Evolutionary conservation across 768 basidiomycete genomes (phyloP).

Genomic region (Leucogyrophana mollusca): DNA sequence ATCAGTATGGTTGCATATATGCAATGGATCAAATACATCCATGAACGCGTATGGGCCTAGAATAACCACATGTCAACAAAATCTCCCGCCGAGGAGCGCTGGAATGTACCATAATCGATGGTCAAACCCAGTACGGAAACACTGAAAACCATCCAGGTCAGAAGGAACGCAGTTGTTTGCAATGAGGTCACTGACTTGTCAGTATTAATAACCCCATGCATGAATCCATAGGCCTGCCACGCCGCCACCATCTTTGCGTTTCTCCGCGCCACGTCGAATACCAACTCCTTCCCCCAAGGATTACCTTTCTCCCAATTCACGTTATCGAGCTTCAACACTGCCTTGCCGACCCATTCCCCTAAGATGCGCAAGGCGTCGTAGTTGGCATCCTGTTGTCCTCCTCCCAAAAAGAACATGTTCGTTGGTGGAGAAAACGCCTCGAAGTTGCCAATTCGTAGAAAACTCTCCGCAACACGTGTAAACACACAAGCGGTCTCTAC

Average conservation of each 20-base stretch:
- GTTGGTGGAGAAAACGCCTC: slow-evolving; percentile 79
- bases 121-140: slow-evolving; percentile 75
- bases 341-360: slow-evolving; percentile 68
- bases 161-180: background rate
- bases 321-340: slow-evolving; percentile 50
- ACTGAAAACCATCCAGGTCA: slow-evolving; percentile 33
- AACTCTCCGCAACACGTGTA: slow-evolving; percentile 84
- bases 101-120: slow-evolving; percentile 64
- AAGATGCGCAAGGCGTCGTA: slow-evolving; percentile 73
- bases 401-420: slow-evolving; percentile 65
- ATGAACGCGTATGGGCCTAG: slow-evolving; percentile 90
- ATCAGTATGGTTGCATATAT: slow-evolving; percentile 93
- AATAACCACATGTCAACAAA: slow-evolving; percentile 2
- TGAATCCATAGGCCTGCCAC: slow-evolving; percentile 94
- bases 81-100: background rate
- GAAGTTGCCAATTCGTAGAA: slow-evolving; percentile 89
- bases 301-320: slow-evolving; percentile 43
- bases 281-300: slow-evolving; percentile 69
- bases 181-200: slow-evolving; percentile 66
- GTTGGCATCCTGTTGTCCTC: slow-evolving; percentile 73
- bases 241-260: slow-evolving; percentile 93
- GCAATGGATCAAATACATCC: slow-evolving; percentile 83
- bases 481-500: slow-evolving; percentile 71
- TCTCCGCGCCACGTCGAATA: slow-evolving; percentile 76
- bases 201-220: slow-evolving; percentile 97